A percentile compares a stretch with the other conserved stretches of the same genome.
These are phyloP conservation scores for Gloeophyllum trabeum DNA, from an alignment of 768 basidiomycete species.

Conservation along the genomic window DNA sequence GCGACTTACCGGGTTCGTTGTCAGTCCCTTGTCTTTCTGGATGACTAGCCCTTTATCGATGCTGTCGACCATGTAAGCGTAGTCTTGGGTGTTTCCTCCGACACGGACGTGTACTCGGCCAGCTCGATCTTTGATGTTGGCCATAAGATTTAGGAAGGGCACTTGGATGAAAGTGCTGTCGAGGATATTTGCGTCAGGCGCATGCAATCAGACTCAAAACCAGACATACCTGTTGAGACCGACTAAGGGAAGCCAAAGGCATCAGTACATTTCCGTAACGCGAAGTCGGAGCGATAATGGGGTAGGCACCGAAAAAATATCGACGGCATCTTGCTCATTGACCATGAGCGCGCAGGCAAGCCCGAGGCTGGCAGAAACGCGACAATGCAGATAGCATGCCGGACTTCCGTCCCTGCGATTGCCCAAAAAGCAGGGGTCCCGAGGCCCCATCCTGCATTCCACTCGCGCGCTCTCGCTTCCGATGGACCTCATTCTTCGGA, in stretches of 20 bases:
- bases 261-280: background rate
- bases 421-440: too few relatives aligned
- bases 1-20: conserved; percentile 28
- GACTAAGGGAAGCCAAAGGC: background rate
- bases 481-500: too few relatives aligned
- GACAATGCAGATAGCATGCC: too few relatives aligned
- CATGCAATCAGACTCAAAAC: background rate
- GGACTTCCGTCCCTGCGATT: too few relatives aligned
- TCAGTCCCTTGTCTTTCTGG: conserved; percentile 29
- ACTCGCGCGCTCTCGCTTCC: too few relatives aligned
- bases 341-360: too few relatives aligned
- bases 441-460: too few relatives aligned
- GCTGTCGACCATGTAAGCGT: conserved; percentile 34
- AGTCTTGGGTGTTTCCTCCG: conserved; percentile 77
- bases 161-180: conserved; percentile 40
- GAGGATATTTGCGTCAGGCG: background rate
- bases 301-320: too few relatives aligned
- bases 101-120: conserved; percentile 57
- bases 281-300: too few relatives aligned
- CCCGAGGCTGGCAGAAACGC: too few relatives aligned
- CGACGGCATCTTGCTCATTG: too few relatives aligned
- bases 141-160: conserved; percentile 72
- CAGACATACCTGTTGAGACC: background rate
- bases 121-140: conserved; percentile 53
- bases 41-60: conserved; percentile 37